Evolutionary conservation across 306 rosid species (phyloP).

Genomic region (Trifolium fragiferum): DNA sequence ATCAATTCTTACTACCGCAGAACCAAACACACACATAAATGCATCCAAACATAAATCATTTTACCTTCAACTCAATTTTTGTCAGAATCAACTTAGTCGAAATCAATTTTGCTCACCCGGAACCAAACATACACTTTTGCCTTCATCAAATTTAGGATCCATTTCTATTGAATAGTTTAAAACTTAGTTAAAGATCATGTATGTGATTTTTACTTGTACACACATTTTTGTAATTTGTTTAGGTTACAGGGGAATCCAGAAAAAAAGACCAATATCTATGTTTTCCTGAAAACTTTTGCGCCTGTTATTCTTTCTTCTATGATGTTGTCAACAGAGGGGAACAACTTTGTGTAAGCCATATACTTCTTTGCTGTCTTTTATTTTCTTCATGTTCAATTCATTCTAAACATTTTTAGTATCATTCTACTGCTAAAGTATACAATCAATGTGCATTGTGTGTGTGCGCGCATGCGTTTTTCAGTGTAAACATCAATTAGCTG

Average conservation of each 20-base stretch:
- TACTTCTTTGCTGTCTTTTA: conserved; percentile 31
- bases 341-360: conserved; percentile 76
- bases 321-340: conserved; percentile 86
- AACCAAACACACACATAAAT: no score
- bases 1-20: no score
- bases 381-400: conserved; percentile 10
- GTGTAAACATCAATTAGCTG: conserved; percentile 94
- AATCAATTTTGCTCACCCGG: no score
- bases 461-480: not conserved
- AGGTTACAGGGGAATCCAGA: conserved; percentile 86
- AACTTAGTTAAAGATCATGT: not conserved
- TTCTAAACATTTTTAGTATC: not conserved
- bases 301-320: conserved; percentile 88
- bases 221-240: conserved; percentile 10
- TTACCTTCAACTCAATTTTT: no score
- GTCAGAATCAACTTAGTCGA: no score
- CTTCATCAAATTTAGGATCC: not conserved
- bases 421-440: conserved; percentile 17
- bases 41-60: no score
- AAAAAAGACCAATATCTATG: conserved; percentile 84
- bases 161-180: conserved; percentile 6
- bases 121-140: no score
- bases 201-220: not conserved
- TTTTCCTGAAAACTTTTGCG: conserved; percentile 78
- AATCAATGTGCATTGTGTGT: not conserved